Percentiles rank a stretch among this genome's conserved stretches.
Conservation (phyloP, 202 grass and related monocot species). For the Zizania palustris region DNA sequence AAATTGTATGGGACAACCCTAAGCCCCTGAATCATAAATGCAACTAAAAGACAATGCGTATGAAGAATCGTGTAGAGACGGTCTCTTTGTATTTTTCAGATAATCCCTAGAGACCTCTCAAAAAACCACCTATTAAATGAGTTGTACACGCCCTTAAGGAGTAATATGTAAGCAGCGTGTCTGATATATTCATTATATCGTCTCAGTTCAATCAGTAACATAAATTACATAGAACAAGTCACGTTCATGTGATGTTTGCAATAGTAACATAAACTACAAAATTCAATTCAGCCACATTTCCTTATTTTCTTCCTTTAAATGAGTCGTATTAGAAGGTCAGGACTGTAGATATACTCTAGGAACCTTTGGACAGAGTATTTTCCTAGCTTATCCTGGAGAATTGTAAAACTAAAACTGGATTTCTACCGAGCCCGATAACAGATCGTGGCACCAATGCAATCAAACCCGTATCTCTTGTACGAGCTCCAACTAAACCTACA, state of each 20-base stretch:
- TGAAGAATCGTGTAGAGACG: too few relatives aligned
- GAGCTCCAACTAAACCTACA: neutral
- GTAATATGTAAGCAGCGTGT: slow-evolving; percentile 6
- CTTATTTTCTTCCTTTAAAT: too few relatives aligned
- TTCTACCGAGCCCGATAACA: neutral
- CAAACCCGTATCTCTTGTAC: neutral
- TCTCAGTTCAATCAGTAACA: neutral
- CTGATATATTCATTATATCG: neutral
- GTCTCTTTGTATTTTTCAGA: too few relatives aligned
- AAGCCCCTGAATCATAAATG: too few relatives aligned
- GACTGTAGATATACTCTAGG: too few relatives aligned
- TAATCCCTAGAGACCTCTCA: too few relatives aligned
- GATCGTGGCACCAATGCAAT: neutral
- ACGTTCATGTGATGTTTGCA: too few relatives aligned
- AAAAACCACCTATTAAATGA: too few relatives aligned
- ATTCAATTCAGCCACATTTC: neutral
- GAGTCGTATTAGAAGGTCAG: neutral
- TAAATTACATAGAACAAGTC: neutral
- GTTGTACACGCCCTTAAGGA: too few relatives aligned
- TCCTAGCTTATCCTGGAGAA: neutral
- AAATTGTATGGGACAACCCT: too few relatives aligned
- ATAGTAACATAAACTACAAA: too few relatives aligned
- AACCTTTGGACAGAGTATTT: neutral
- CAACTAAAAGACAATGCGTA: too few relatives aligned
- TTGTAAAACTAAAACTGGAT: neutral